Evolutionary conservation across 192 early-diverging fungal genomes (phyloP).

Genomic region (Cladochytrium replicatum): DNA sequence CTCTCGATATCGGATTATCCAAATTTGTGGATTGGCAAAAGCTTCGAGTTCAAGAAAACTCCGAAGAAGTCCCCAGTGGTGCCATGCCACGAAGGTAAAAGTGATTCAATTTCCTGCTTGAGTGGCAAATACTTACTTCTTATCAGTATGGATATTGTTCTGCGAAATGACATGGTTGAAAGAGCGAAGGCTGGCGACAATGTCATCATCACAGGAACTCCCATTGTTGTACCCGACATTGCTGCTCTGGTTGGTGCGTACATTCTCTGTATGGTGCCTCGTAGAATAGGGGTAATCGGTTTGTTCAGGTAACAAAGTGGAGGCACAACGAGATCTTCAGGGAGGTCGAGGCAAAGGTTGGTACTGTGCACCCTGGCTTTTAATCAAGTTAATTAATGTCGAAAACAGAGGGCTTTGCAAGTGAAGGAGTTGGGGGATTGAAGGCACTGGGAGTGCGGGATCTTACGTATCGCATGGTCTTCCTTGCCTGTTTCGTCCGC

Average conservation of each 20-base stretch:
- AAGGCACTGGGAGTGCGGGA: constrained; percentile 84
- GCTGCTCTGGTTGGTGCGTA: constrained; percentile 58
- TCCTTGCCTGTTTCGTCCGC: constrained; percentile 75
- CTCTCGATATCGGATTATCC: constrained; percentile 68
- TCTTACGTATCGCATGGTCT: constrained; percentile 84
- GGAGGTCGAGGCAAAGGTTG: constrained; percentile 19
- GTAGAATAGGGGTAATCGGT: neutral
- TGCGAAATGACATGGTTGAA: constrained; percentile 89
- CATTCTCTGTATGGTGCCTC: neutral
- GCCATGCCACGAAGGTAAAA: constrained; percentile 87
- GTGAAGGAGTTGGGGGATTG: constrained; percentile 75
- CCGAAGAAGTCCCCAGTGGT: constrained; percentile 91
- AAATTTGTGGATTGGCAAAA: constrained; percentile 97
- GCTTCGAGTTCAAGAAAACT: constrained; percentile 90
- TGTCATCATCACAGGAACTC: constrained; percentile 74
- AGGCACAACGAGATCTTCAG: constrained; percentile 43
- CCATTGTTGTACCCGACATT: constrained; percentile 90
- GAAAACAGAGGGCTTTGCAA: constrained; percentile 45
- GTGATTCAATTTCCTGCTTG: neutral
- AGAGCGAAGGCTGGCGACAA: constrained; percentile 92
- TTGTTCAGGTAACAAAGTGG: constrained; percentile 25
- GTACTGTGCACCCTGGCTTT: no score
- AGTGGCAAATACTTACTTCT: neutral
- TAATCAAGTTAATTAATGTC: constrained; percentile 11
- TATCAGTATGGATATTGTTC: constrained; percentile 79